Base-by-base conservation (phyloP, 768 basidiomycete species). In the Kockovaella imperatae region DNA sequence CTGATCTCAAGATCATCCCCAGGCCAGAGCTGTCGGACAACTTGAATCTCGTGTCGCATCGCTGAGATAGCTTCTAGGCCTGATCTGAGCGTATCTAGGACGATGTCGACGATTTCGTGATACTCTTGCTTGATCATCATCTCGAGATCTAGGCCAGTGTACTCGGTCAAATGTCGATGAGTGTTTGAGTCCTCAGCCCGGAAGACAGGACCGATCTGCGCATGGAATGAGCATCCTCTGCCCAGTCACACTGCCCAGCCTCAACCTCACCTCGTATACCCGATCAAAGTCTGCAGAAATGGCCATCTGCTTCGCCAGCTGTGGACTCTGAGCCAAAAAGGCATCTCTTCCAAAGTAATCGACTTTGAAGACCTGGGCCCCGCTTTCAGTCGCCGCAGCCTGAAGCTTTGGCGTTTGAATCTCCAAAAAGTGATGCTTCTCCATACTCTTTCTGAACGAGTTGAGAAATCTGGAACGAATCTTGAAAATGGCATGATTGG, bases 351-450 rank as follows among this genome's bases (percentile, higher is more conserved):
- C 91, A 77, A 96, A 97, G 72, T 97, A 96, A 65, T 79, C 79
- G 42, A 96, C 90, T 76, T 87, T 88, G 78, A 96, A 97, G 32
- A 97, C 93, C 25, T 84, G 85, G 34, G 91, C 87, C 3, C 93
- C 91, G 10, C 84, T 87, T 71, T 96, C 91, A 1, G 91, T 95
- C 6, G 93, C 90, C 29, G 90, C 83, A 31, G 87, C 88, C 69
- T 93, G 89, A 2, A 97, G 77, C 74, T 96, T 97, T 3, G 91
- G 91, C 53, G 85, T 90, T 73, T 93, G 89, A 52, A 97, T 95
- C 73, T 96, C 91, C 38, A 79, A 78, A 67, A 96, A 96, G 23
- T 82, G 81, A 46, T 83, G 74, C 18, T 64, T 64, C 49, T 79
- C 77, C 47, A 97, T 74, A 72, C 78, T 85, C 44, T 83, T 78